phyloP scores from a whole-genome alignment of 257 asterid species.

The Solanum clarkiae region DNA sequence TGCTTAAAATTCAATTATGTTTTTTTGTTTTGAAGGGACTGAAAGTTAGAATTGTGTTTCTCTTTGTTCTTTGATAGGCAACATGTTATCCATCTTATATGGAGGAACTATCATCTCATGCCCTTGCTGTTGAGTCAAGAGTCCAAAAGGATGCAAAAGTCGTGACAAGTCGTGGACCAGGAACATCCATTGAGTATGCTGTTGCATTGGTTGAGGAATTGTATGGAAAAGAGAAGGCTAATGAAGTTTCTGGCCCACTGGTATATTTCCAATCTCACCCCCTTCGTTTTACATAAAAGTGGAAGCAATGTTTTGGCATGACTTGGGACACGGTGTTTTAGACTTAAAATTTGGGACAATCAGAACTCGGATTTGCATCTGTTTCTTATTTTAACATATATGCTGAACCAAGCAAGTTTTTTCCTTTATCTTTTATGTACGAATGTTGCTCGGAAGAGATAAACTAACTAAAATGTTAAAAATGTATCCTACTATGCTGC shows the following conservation, averaged over 20 bases:
- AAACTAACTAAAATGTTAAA: neutral
- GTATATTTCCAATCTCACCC: slow-evolving; percentile 18
- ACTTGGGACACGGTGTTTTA: neutral
- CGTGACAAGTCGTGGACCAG: slow-evolving; percentile 95
- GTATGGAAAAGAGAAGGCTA: slow-evolving; percentile 74
- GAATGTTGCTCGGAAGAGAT: neutral
- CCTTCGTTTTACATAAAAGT: neutral
- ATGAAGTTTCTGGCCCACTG: slow-evolving; percentile 76
- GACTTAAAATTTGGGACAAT: neutral
- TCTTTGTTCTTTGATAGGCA: slow-evolving; percentile 36
- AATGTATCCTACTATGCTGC: neutral
- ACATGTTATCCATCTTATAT: slow-evolving; percentile 87
- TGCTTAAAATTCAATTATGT: neutral
- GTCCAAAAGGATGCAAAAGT: slow-evolving; percentile 79
- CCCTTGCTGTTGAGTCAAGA: slow-evolving; percentile 66
- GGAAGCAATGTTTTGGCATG: neutral
- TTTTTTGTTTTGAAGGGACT: neutral
- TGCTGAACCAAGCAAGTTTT: neutral
- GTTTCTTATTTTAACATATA: too few species aligned
- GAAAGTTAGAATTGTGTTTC: neutral
- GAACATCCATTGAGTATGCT: slow-evolving; percentile 79
- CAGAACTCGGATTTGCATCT: neutral
- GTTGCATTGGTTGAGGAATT: slow-evolving; percentile 70
- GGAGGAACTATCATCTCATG: slow-evolving; percentile 62
- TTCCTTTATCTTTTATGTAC: neutral